phyloP scores from a whole-genome alignment of 805 yeast species.

The Ogataea saltuana region DNA sequence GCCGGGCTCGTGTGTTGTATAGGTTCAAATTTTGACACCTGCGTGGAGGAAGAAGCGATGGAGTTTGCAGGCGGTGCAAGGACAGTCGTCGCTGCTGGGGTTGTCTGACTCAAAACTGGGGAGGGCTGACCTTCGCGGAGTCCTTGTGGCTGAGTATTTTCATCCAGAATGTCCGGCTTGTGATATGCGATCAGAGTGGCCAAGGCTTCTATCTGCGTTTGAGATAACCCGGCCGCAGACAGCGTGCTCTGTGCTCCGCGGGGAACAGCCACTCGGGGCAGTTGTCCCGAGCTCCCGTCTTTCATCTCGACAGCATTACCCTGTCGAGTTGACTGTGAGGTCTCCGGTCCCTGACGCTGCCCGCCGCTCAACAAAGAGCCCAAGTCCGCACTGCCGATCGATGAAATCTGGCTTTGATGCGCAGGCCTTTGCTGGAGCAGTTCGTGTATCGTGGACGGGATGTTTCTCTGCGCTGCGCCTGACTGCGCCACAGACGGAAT shows the following conservation, averaged over 20 bases:
- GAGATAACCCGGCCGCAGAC: constrained; percentile 63
- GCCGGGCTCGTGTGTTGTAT: constrained; percentile 4
- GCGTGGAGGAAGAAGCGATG: constrained; percentile 11
- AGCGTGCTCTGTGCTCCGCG: constrained; percentile 68
- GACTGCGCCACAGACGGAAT: background rate
- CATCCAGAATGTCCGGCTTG: constrained; percentile 29
- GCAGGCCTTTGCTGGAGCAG: constrained; percentile 14
- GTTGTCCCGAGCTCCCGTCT: background rate
- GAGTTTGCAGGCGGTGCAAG: constrained; percentile 13
- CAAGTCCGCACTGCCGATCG: background rate
- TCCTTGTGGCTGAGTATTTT: background rate
- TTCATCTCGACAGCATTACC: constrained; percentile 20
- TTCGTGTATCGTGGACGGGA: constrained; percentile 37
- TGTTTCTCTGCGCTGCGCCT: constrained; percentile 5
- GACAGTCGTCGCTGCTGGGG: constrained; percentile 1
- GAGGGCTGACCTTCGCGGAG: background rate
- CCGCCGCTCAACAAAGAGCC: background rate
- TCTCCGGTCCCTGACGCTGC: too few species aligned
- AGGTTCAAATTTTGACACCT: constrained; percentile 17
- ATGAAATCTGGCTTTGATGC: constrained; percentile 36
- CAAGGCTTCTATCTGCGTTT: constrained; percentile 69
- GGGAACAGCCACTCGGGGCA: constrained; percentile 67
- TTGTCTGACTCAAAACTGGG: too few species aligned
- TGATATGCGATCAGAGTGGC: constrained; percentile 75
- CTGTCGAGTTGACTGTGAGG: too few species aligned